Evolutionary conservation across 305 asterid species (phyloP).

Genomic region (Solanum chacoense): DNA sequence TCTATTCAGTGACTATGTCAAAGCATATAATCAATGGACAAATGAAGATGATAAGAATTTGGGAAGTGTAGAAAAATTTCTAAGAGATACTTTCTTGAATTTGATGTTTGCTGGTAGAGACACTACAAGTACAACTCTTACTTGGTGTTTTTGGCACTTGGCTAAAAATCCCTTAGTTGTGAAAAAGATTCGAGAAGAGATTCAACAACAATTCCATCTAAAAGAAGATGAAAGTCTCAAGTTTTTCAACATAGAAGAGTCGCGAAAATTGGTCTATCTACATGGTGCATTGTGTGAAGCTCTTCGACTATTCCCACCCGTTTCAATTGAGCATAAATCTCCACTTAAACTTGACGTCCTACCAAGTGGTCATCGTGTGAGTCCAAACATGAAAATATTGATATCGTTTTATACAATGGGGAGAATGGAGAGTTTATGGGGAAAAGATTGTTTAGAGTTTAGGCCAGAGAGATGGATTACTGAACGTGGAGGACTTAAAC

Average conservation of each 20-base stretch:
- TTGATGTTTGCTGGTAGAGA: constrained; percentile 24
- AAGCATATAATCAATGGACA: neutral
- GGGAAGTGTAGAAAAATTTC: neutral
- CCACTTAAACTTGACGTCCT: neutral
- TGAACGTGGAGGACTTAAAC: neutral
- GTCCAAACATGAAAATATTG: neutral
- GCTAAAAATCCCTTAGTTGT: constrained; percentile 3
- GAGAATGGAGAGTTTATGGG: constrained; percentile 3
- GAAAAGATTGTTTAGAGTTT: constrained; percentile 1
- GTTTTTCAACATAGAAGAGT: neutral
- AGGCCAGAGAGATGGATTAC: constrained; percentile 7
- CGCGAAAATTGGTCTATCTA: neutral
- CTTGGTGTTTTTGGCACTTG: constrained; percentile 17
- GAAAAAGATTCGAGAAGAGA: constrained; percentile 7
- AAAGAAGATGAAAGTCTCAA: neutral
- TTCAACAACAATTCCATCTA: neutral
- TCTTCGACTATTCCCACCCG: constrained; percentile 5
- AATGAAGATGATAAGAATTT: neutral
- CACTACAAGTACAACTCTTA: constrained; percentile 16
- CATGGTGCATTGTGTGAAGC: constrained; percentile 11
- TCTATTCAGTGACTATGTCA: neutral
- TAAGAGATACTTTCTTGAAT: constrained; percentile 15
- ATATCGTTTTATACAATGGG: constrained; percentile 1
- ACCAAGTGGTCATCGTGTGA: constrained; percentile 4
- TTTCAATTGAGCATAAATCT: neutral